Base-by-base conservation (phyloP, 1,284 basidiomycete genomes). In the Ustilago bromivora region DNA sequence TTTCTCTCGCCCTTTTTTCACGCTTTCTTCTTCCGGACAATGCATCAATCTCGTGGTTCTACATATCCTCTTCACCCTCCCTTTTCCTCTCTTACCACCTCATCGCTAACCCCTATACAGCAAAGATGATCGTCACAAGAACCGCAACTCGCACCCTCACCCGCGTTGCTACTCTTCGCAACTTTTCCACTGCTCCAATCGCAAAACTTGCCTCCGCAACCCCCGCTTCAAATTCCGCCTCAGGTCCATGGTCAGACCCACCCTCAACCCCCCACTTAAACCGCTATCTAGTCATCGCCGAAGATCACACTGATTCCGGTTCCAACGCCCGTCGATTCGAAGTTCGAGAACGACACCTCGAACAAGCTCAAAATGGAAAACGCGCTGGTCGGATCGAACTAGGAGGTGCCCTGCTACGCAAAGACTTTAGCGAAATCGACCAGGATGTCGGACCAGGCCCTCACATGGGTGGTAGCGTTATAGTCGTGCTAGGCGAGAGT, bases 331-430 rank as follows among this genome's bases (percentile, higher is more conserved):
- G 79, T 13, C 60, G 77, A 23, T 67, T 80, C 55, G 81, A 80
- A 56, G 81, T 82, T 19, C 70, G 80, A 31, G 79, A 82, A 36
- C 63, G 71, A 35, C 80, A 82, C 58, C 61, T 82, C 19, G 79
- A 77, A 38, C 58, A 74, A 2, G 80, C 78, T 9, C 71, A 64
- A 10, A 47, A 52, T 35, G 80, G 80, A 49, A 80, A 78, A 49
- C 63, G 74, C 13, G 70, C 56, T 15, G 80, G 80, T 1, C 57
- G 78, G 19, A 72, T 82, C 71, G 76, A 79, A 56, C 57, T 82
- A 12, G 80, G 80, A 35, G 80, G 80, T 11, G 80, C 79, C 0
- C 53, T 82, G 4, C 76, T 82, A 8, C 53, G 55, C n/a, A 66
- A 55, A 19, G 80, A 82, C 52, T 82, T 81, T 32, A 28, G 55